These are phyloP conservation scores for Penicillium capsulatum DNA, from an alignment of 2,329 filamentous ascomycete genomes.

Conservation along the genomic window DNA sequence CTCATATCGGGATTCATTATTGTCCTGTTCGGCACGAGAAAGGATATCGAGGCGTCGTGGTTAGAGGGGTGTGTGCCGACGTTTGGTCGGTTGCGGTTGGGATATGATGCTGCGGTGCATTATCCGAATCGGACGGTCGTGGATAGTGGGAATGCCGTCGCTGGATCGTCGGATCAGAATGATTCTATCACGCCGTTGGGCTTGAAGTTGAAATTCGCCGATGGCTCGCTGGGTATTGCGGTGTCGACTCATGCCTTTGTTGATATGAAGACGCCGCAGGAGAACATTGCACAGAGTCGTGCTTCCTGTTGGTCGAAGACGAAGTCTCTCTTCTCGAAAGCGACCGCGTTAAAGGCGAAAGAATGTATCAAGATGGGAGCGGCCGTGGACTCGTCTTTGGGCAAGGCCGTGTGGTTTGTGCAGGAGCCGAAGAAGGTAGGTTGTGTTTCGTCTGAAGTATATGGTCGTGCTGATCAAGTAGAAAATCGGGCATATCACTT, in stretches of 20 bases:
- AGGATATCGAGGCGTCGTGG: constrained; percentile 15
- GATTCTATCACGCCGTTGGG: constrained; percentile 10
- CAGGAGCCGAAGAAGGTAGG: constrained; percentile 12
- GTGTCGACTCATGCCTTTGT: constrained; percentile 18
- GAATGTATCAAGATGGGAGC: constrained; percentile 6
- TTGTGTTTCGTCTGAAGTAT: too few species aligned
- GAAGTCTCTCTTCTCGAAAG: constrained; percentile 6
- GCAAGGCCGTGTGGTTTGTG: constrained; percentile 12
- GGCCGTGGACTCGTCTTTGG: constrained; percentile 11
- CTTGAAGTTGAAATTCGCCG: constrained; percentile 14
- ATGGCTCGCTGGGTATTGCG: constrained; percentile 11
- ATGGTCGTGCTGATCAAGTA: constrained; percentile 1
- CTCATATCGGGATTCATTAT: constrained; percentile 16
- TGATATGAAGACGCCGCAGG: constrained; percentile 6
- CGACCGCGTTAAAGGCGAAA: constrained; percentile 8
- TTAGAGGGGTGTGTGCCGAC: constrained; percentile 12
- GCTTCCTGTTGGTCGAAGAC: constrained; percentile 3
- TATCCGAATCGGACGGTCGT: constrained; percentile 7
- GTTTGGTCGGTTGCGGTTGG: constrained; percentile 15
- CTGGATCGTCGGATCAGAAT: constrained; percentile 1
- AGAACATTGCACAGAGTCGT: constrained; percentile 2
- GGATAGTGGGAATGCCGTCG: constrained; percentile 9
- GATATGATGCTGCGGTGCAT: constrained; percentile 13
- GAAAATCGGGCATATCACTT: constrained; percentile 12
- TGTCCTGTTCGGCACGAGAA: constrained; percentile 11